Percentiles rank a stretch among this genome's conserved stretches.
Evolutionary conservation across 305 asterid genomes (phyloP).

Genomic region (Solanum hybrid): DNA sequence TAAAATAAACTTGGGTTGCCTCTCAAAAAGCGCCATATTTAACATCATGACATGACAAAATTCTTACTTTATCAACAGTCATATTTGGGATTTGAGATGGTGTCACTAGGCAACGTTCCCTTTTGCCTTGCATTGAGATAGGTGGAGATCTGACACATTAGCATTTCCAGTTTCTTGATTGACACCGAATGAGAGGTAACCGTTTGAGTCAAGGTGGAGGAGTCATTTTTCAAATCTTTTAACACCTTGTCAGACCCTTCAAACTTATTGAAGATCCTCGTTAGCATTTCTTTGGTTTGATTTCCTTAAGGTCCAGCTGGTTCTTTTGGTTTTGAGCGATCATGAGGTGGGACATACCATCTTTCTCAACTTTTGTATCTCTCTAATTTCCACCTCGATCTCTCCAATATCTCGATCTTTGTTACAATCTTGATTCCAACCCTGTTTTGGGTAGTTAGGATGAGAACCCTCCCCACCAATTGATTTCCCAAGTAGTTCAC

Average conservation of each 20-base stretch:
- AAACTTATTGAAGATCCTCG: not conserved
- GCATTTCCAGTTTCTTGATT: not conserved
- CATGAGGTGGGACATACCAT: not conserved
- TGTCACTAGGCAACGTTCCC: not conserved
- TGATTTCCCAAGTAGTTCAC: not conserved
- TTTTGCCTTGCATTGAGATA: not conserved
- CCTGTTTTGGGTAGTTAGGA: not conserved
- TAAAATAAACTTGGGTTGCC: not conserved
- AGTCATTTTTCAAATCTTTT: not conserved
- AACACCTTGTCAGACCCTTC: not conserved
- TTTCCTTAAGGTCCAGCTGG: not conserved
- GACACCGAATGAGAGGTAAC: not conserved
- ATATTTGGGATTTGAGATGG: not conserved
- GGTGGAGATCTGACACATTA: not conserved
- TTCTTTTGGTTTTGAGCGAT: not conserved
- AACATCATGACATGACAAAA: not conserved
- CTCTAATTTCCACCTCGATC: not conserved
- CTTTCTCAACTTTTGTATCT: not conserved
- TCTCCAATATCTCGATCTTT: not conserved
- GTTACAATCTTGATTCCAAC: not conserved
- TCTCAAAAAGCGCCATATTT: not conserved
- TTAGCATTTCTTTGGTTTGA: not conserved
- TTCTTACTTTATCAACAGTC: not conserved
- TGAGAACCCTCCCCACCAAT: not conserved
- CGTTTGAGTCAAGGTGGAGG: not conserved